Conservation (phyloP, 495 filamentous ascomycete genomes). For the Zalerion maritima region DNA sequence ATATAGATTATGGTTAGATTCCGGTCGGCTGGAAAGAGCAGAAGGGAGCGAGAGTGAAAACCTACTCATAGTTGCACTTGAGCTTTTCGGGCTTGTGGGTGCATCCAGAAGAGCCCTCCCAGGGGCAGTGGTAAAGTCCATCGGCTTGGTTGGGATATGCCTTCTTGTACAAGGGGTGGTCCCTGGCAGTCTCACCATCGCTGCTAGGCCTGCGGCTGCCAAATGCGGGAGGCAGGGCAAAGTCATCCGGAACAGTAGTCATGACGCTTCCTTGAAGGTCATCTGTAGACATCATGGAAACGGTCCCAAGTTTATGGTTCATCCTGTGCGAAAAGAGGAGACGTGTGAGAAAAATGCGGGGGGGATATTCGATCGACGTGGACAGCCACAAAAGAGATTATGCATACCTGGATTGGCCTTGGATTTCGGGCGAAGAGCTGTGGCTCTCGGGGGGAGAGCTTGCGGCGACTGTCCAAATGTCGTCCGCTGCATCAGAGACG, state of each 20-base stretch:
- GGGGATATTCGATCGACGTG: constrained; percentile 2
- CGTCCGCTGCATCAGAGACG: constrained; percentile 27
- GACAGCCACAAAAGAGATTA: constrained; percentile 10
- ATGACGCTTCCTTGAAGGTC: constrained; percentile 25
- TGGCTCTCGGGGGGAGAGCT: constrained; percentile 27
- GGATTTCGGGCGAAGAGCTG: constrained; percentile 29
- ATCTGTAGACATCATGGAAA: constrained; percentile 24
- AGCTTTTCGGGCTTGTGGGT: constrained; percentile 76
- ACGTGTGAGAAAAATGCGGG: constrained; percentile 15
- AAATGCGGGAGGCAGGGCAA: constrained; percentile 28
- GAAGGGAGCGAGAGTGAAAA: constrained; percentile 5
- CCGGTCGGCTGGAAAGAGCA: constrained; percentile 3
- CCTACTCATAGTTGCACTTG: constrained; percentile 97
- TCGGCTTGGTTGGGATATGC: constrained; percentile 47
- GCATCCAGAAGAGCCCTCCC: constrained; percentile 59
- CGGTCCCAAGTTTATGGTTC: constrained; percentile 16
- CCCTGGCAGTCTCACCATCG: constrained; percentile 51
- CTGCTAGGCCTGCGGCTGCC: constrained; percentile 28
- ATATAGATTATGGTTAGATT: constrained; percentile 20
- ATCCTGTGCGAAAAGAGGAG: constrained; percentile 10
- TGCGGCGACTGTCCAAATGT: constrained; percentile 29
- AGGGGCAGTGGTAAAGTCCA: constrained; percentile 84
- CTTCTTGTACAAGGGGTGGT: constrained; percentile 65
- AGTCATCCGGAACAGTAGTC: constrained; percentile 25
- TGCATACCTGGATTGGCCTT: constrained; percentile 37